Evolutionary conservation across 2,329 filamentous ascomycete species (phyloP).

Genomic region (Dactylellina haptotyla): DNA sequence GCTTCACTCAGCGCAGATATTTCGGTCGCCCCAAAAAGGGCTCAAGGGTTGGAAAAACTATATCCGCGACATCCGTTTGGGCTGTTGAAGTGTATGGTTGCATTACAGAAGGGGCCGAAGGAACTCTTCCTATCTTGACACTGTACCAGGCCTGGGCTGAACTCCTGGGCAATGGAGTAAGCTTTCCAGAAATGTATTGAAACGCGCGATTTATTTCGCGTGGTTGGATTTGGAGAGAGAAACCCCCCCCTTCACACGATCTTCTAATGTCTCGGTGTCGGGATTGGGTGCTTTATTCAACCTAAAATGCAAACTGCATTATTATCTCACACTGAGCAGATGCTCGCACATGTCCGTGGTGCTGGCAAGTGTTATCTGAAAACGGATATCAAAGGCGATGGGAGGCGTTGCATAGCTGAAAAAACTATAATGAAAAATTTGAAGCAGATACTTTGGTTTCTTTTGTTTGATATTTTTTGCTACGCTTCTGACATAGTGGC

Average conservation of each 20-base stretch:
- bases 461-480: background rate
- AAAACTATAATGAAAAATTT: background rate
- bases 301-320: conserved; percentile 1
- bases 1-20: conserved; percentile 3
- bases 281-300: too few relatives aligned
- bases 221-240: too few relatives aligned
- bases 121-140: conserved; percentile 44
- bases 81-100: conserved; percentile 35
- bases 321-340: background rate
- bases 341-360: conserved; percentile 36
- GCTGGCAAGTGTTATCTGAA: conserved; percentile 21
- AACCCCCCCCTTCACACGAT: too few relatives aligned
- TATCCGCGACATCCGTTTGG: conserved; percentile 53
- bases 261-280: too few relatives aligned
- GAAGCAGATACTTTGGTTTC: background rate
- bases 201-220: conserved; percentile 41
- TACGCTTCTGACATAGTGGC: conserved; percentile 7
- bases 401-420: conserved; percentile 1
- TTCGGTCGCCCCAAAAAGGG: conserved; percentile 6
- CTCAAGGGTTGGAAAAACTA: conserved; percentile 11
- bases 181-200: conserved; percentile 31
- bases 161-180: conserved; percentile 26
- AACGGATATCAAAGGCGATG: conserved; percentile 28
- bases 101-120: conserved; percentile 38
- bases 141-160: conserved; percentile 35